phyloP scores from a whole-genome alignment of 2,329 filamentous ascomycete genomes.

The Cordyceps javanica region DNA sequence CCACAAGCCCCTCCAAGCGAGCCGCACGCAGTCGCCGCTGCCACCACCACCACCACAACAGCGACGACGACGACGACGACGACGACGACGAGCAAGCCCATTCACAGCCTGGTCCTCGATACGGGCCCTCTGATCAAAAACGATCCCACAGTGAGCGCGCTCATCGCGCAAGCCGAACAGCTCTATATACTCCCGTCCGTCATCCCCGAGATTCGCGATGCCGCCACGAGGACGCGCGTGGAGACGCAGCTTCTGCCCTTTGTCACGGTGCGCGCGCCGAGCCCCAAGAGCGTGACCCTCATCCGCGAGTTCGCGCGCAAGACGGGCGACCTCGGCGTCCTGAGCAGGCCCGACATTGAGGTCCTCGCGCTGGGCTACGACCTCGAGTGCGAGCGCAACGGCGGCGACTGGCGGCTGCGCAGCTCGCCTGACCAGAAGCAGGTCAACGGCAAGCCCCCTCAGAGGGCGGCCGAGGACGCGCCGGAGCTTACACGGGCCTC shows the following conservation, averaged over 20 bases:
- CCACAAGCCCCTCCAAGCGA: slow-evolving; percentile 7
- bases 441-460: slow-evolving; percentile 62
- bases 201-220: slow-evolving; percentile 81
- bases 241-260: slow-evolving; percentile 84
- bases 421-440: slow-evolving; percentile 72
- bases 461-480: slow-evolving; percentile 22
- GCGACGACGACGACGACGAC: not conserved
- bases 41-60: too few relatives aligned
- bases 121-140: slow-evolving; percentile 93
- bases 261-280: slow-evolving; percentile 68
- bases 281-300: slow-evolving; percentile 69
- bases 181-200: slow-evolving; percentile 83
- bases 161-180: slow-evolving; percentile 68
- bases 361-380: slow-evolving; percentile 89
- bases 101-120: slow-evolving; percentile 82
- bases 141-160: slow-evolving; percentile 74
- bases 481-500: too few relatives aligned
- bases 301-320: slow-evolving; percentile 79
- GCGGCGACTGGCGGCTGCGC: slow-evolving; percentile 81
- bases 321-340: slow-evolving; percentile 81
- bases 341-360: slow-evolving; percentile 85
- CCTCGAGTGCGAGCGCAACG: slow-evolving; percentile 83
- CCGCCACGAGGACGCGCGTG: slow-evolving; percentile 70
- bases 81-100: slow-evolving; percentile 47
- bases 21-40: too few relatives aligned